Percentiles rank a stretch among this genome's conserved stretches.
Conservation (phyloP, 1,284 basidiomycete genomes). For the Puccinia coronata region DNA sequence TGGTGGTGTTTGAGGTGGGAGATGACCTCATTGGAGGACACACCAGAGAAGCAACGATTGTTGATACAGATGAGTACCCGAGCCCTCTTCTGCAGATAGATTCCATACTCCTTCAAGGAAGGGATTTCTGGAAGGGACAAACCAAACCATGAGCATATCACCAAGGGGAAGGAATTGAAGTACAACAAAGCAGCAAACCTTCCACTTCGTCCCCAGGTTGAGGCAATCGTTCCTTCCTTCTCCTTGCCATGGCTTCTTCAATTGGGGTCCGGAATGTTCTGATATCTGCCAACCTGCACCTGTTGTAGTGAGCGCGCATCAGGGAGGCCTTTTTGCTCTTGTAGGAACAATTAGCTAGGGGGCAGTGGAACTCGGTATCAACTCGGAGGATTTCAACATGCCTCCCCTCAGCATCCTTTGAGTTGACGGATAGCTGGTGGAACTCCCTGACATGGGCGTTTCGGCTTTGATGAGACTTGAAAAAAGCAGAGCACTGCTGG, state of each 20-base stretch:
- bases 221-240: too few species aligned
- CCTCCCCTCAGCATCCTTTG: neutral
- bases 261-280: neutral
- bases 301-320: neutral
- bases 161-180: neutral
- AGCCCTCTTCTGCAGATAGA: neutral
- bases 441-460: neutral
- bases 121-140: neutral
- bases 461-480: neutral
- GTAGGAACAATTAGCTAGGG: neutral
- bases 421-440: neutral
- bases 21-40: neutral
- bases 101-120: neutral
- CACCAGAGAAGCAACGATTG: neutral
- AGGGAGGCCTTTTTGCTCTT: neutral
- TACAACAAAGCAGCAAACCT: neutral
- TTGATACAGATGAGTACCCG: neutral
- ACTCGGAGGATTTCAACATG: neutral
- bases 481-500: neutral
- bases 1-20: neutral
- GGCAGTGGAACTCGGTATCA: neutral
- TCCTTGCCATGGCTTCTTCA: neutral
- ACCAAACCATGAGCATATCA: neutral
- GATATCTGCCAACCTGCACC: neutral
- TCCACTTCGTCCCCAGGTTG: neutral